Evolutionary conservation across 116 monocot genomes (phyloP).

Genomic region (Posidonia oceanica): DNA sequence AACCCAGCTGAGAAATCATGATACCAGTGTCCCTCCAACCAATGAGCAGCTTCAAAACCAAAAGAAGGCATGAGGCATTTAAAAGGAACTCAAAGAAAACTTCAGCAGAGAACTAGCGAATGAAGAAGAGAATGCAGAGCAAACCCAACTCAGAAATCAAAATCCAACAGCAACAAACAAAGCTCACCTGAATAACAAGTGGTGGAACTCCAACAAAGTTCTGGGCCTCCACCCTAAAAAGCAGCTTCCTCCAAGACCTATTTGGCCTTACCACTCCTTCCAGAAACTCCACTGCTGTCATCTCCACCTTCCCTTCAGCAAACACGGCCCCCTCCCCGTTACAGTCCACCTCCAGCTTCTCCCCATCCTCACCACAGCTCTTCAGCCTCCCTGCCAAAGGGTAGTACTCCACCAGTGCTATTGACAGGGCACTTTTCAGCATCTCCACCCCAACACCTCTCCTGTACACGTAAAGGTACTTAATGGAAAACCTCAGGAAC

Average conservation of each 20-base stretch:
- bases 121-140: no score
- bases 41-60: neutral
- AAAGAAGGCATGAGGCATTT: neutral
- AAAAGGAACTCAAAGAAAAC: neutral
- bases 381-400: slow-evolving; percentile 76
- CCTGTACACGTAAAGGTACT: slow-evolving; percentile 64
- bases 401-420: slow-evolving; percentile 59
- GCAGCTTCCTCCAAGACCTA: slow-evolving; percentile 80
- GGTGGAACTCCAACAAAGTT: slow-evolving; percentile 61
- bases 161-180: neutral
- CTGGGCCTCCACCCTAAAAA: slow-evolving; percentile 44
- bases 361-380: slow-evolving; percentile 14
- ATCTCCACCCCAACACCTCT: slow-evolving; percentile 13
- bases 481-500: slow-evolving; percentile 86
- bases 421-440: slow-evolving; percentile 43
- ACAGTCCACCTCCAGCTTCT: slow-evolving; percentile 77
- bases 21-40: no score
- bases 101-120: no score
- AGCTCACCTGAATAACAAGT: slow-evolving; percentile 59
- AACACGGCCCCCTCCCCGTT: slow-evolving; percentile 77
- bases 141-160: neutral
- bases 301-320: slow-evolving; percentile 35
- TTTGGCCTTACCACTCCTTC: slow-evolving; percentile 42
- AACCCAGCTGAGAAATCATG: no score
- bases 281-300: slow-evolving; percentile 51